Evolutionary conservation across 306 rosid species (phyloP).

Genomic region (Purshia tridentata): DNA sequence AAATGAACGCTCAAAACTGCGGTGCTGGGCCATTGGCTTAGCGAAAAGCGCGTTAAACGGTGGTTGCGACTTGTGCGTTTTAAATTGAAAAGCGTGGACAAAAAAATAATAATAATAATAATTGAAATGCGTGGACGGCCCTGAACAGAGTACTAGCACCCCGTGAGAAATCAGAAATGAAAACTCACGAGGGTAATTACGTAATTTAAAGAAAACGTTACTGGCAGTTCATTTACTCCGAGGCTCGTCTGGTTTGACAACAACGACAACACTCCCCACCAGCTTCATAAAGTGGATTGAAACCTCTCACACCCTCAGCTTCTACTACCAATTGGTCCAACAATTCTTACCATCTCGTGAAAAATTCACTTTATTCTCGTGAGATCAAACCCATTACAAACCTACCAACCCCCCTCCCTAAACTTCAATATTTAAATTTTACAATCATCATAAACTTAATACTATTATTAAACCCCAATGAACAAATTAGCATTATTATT

Average conservation of each 20-base stretch:
- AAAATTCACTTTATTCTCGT: slow-evolving; percentile 27
- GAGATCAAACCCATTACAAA: slow-evolving; percentile 17
- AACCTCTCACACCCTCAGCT: background rate
- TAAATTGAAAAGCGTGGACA: background rate
- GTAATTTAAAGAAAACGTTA: slow-evolving; percentile 18
- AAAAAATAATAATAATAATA: no score
- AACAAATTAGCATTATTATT: background rate
- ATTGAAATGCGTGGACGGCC: no score
- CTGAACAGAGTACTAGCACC: background rate
- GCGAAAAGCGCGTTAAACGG: background rate
- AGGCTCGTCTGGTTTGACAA: slow-evolving; percentile 18
- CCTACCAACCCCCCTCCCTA: slow-evolving; percentile 24
- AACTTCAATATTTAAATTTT: slow-evolving; percentile 1
- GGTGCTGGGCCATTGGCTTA: background rate
- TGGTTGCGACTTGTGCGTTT: background rate
- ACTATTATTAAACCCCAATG: background rate
- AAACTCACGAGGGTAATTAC: slow-evolving; percentile 18
- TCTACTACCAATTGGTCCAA: slow-evolving; percentile 4
- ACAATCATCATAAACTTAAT: background rate
- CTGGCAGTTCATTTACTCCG: slow-evolving; percentile 29
- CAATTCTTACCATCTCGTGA: slow-evolving; percentile 36
- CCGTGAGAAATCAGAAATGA: slow-evolving; percentile 7
- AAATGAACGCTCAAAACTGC: background rate
- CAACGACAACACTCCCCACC: slow-evolving; percentile 8
- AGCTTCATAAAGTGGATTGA: slow-evolving; percentile 13